These are phyloP conservation scores for Leccinum olivaceopallidum DNA, from an alignment of 768 basidiomycete genomes.

Conservation along the genomic window DNA sequence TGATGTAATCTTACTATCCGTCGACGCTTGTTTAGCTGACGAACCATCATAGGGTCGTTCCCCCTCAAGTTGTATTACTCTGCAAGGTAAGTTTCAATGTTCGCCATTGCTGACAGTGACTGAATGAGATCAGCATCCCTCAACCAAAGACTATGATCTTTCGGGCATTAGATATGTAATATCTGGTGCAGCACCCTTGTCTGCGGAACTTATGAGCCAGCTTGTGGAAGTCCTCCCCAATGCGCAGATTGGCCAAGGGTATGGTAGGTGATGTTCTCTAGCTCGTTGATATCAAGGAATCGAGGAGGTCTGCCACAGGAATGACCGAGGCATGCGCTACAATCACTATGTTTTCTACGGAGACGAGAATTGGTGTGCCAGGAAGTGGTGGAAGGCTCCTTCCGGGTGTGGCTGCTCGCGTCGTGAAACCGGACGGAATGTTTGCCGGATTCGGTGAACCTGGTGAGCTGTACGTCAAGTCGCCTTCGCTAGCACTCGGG, in stretches of 20 bases:
- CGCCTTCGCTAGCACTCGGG: constrained; percentile 40
- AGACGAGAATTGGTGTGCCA: constrained; percentile 47
- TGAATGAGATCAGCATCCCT: constrained; percentile 45
- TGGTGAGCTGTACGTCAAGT: constrained; percentile 57
- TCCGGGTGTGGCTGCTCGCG: constrained; percentile 55
- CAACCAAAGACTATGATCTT: constrained; percentile 49
- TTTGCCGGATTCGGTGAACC: constrained; percentile 54
- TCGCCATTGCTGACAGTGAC: not conserved
- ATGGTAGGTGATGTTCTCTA: constrained; percentile 38
- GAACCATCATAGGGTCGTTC: constrained; percentile 48
- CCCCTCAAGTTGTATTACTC: constrained; percentile 62
- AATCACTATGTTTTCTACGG: constrained; percentile 48
- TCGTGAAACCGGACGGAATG: constrained; percentile 58
- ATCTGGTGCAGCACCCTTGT: constrained; percentile 65
- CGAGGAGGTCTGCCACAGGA: constrained; percentile 37
- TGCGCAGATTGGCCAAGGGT: constrained; percentile 64
- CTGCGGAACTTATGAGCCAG: constrained; percentile 50
- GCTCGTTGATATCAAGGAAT: constrained; percentile 14
- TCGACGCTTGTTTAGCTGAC: constrained; percentile 17
- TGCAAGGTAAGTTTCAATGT: constrained; percentile 53
- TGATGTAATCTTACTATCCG: constrained; percentile 41
- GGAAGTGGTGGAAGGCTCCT: constrained; percentile 52
- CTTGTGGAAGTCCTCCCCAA: constrained; percentile 52
- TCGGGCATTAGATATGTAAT: constrained; percentile 51
- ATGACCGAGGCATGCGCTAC: constrained; percentile 66